Evolutionary conservation across 2,329 filamentous ascomycete genomes (phyloP).

Genomic region (Mycogone perniciosa): DNA sequence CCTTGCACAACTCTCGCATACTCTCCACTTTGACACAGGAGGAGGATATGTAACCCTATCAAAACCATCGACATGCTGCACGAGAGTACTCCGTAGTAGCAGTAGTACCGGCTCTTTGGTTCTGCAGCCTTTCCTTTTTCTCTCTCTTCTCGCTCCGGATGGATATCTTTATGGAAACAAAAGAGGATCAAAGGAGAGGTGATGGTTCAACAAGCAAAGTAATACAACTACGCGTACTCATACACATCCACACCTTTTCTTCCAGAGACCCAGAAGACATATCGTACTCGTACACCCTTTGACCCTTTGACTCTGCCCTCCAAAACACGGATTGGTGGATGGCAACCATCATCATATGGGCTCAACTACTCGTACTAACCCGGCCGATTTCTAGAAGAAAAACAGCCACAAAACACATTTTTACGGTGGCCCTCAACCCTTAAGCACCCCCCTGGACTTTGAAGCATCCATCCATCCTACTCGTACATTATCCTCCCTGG

Average conservation of each 20-base stretch:
- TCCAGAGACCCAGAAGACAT: no score
- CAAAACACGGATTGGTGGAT: slow-evolving; percentile 3
- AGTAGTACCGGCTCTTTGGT: background rate
- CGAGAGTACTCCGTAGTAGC: background rate
- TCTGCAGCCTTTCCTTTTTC: background rate
- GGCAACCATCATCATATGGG: background rate
- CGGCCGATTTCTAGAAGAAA: slow-evolving; percentile 14
- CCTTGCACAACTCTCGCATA: background rate
- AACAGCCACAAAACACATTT: slow-evolving; percentile 2
- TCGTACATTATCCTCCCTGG: background rate
- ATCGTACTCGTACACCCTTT: background rate
- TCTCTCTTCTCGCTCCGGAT: background rate
- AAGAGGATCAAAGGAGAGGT: no score
- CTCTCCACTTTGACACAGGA: slow-evolving; percentile 2
- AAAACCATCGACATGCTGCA: background rate
- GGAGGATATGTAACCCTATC: background rate
- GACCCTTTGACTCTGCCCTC: background rate
- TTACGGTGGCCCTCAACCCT: background rate
- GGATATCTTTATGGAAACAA: no score
- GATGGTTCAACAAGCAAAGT: no score
- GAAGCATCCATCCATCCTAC: background rate
- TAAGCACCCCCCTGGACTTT: background rate
- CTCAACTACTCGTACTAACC: background rate
- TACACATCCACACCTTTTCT: no score
- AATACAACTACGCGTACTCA: no score